Conservation (phyloP, 2,329 filamentous ascomycete species). For the Furcasterigmium sp. region DNA sequence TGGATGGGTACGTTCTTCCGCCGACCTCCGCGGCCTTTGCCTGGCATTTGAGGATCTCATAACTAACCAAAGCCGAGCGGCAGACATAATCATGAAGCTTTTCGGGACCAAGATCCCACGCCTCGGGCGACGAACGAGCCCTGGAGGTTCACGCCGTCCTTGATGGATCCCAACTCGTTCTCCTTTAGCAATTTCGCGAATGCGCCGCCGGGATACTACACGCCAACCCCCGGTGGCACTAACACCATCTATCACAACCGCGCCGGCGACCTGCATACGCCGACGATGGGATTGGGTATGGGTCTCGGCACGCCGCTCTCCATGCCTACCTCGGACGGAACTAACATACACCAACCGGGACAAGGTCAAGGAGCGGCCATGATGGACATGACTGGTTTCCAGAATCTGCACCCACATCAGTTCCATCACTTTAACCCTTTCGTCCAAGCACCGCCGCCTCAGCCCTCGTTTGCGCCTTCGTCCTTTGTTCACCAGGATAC, state of each 20-base stretch:
- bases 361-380: no score
- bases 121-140: slow-evolving; percentile 74
- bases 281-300: slow-evolving; percentile 67
- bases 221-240: slow-evolving; percentile 76
- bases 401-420: slow-evolving; percentile 53
- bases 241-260: slow-evolving; percentile 78
- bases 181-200: slow-evolving; percentile 75
- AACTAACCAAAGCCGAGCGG: slow-evolving; percentile 29
- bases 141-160: slow-evolving; percentile 83
- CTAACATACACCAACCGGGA: slow-evolving; percentile 53
- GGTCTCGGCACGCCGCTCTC: slow-evolving; percentile 78
- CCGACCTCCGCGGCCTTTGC: background rate
- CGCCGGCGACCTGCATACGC: slow-evolving; percentile 83
- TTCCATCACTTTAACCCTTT: slow-evolving; percentile 70
- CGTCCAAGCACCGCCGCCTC: slow-evolving; percentile 47
- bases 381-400: slow-evolving; percentile 65
- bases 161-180: slow-evolving; percentile 81
- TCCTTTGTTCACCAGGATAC: slow-evolving; percentile 77
- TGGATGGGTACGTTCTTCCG: slow-evolving; percentile 1
- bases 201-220: slow-evolving; percentile 79
- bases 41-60: background rate
- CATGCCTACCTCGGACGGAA: slow-evolving; percentile 63
- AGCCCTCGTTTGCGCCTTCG: slow-evolving; percentile 65
- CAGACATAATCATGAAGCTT: slow-evolving; percentile 34
- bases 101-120: slow-evolving; percentile 73